Percentiles rank a stretch among this genome's conserved stretches.
Conservation (phyloP, 345 rosid genomes). For the Corchorus olitorius region DNA sequence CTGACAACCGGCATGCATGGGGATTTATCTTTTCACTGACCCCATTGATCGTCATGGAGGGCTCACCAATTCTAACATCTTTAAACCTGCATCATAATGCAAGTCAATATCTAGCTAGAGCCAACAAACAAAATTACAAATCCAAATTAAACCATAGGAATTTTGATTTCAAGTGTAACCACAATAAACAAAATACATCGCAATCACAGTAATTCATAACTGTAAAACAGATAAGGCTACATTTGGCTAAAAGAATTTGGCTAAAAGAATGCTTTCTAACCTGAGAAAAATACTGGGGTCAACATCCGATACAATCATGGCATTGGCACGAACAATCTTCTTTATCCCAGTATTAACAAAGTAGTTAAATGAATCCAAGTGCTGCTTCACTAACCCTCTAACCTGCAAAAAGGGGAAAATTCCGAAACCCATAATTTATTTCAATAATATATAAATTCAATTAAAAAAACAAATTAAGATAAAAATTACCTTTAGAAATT, state of each 20-base stretch:
- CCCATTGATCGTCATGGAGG: conserved; percentile 41
- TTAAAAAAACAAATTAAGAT: neutral
- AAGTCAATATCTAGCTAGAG: neutral
- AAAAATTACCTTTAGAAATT: conserved; percentile 59
- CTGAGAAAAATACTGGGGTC: conserved; percentile 63
- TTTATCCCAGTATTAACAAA: conserved; percentile 73
- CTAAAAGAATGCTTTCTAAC: conserved; percentile 38
- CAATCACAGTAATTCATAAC: neutral
- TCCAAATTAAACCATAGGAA: neutral
- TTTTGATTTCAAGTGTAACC: too few species aligned
- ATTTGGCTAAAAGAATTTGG: too few species aligned
- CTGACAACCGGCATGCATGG: conserved; percentile 82
- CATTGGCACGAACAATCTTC: conserved; percentile 86
- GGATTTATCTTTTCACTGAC: conserved; percentile 50
- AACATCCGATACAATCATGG: conserved; percentile 43
- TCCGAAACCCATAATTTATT: neutral
- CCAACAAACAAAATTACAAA: neutral
- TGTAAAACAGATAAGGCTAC: too few species aligned
- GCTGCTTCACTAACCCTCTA: conserved; percentile 95
- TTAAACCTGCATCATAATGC: conserved; percentile 56
- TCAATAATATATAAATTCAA: neutral
- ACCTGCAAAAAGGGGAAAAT: conserved; percentile 41
- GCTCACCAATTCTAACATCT: conserved; percentile 69
- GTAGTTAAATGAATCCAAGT: conserved; percentile 85
- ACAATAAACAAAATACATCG: neutral